A percentile compares a stretch with the other conserved stretches of the same genome.
phyloP scores from a whole-genome alignment of 148 eudicot genomes.

The Diospyros kaki region DNA sequence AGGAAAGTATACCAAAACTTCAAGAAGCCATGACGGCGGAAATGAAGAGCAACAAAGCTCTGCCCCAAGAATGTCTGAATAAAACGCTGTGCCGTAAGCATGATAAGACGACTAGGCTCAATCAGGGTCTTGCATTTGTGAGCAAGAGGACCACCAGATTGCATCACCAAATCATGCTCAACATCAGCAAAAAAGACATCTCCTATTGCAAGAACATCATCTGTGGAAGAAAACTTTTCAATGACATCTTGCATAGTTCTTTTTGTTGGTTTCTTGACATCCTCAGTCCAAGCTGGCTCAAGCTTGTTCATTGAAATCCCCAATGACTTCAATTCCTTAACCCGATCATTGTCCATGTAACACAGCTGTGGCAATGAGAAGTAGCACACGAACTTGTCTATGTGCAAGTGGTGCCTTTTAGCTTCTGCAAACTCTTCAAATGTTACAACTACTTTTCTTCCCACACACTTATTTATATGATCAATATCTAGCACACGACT shows the following conservation, averaged over 20 bases:
- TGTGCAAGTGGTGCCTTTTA: constrained; percentile 57
- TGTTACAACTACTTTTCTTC: constrained; percentile 76
- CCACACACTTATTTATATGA: constrained; percentile 82
- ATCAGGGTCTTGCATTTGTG: constrained; percentile 82
- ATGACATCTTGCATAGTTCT: constrained; percentile 62
- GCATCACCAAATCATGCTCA: constrained; percentile 89
- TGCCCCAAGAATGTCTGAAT: constrained; percentile 89
- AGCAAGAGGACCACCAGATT: constrained; percentile 96
- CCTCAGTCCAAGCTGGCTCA: constrained; percentile 82
- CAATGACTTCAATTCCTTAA: constrained; percentile 72
- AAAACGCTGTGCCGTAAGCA: constrained; percentile 92
- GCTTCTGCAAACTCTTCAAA: constrained; percentile 73
- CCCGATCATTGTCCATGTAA: constrained; percentile 73
- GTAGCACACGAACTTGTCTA: constrained; percentile 81
- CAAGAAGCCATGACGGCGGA: constrained; percentile 92
- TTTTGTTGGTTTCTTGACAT: constrained; percentile 68
- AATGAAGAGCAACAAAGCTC: constrained; percentile 85
- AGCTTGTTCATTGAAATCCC: constrained; percentile 75
- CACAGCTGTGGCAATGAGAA: constrained; percentile 63
- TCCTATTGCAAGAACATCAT: constrained; percentile 82
- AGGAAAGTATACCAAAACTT: constrained; percentile 71
- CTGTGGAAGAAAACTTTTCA: constrained; percentile 64
- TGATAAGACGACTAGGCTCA: constrained; percentile 84
- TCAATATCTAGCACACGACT: constrained; percentile 70
- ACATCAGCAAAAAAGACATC: constrained; percentile 93